phyloP scores from a whole-genome alignment of 2,329 filamentous ascomycete genomes.

The Rasamsonia emersonii region DNA sequence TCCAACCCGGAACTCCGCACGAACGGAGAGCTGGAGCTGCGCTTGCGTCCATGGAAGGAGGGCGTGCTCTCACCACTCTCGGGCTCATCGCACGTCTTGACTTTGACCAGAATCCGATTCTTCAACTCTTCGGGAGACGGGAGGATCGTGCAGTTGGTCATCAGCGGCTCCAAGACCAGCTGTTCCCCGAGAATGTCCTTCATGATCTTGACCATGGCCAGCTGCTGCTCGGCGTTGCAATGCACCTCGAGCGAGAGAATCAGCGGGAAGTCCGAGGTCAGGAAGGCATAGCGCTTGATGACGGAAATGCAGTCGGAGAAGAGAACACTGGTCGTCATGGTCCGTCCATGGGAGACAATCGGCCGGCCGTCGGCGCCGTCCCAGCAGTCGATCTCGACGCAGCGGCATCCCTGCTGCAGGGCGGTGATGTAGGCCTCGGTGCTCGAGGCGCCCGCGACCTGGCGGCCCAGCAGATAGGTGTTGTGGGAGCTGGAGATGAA shows the following conservation, averaged over 20 bases:
- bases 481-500: conserved; percentile 99
- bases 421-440: conserved; percentile 91
- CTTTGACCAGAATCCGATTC: conserved; percentile 81
- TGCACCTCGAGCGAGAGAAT: conserved; percentile 96
- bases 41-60: conserved; percentile 34
- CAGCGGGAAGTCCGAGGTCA: conserved; percentile 75
- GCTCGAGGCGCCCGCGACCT: conserved; percentile 82
- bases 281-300: conserved; percentile 91
- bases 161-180: conserved; percentile 67
- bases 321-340: conserved; percentile 76
- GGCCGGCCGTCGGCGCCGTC: conserved; percentile 82
- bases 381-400: conserved; percentile 97
- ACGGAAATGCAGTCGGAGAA: conserved; percentile 89
- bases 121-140: conserved; percentile 82
- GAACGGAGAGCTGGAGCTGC: conserved; percentile 72
- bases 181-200: conserved; percentile 72
- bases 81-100: conserved; percentile 65
- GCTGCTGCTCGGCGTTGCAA: conserved; percentile 74
- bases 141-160: conserved; percentile 58
- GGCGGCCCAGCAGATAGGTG: conserved; percentile 86
- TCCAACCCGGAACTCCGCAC: conserved; percentile 56
- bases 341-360: conserved; percentile 82
- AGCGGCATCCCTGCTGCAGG: conserved; percentile 80
- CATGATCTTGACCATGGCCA: conserved; percentile 83
- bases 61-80: conserved; percentile 34